phyloP scores from a whole-genome alignment of 306 rosid species.

The Vigna angularis region DNA sequence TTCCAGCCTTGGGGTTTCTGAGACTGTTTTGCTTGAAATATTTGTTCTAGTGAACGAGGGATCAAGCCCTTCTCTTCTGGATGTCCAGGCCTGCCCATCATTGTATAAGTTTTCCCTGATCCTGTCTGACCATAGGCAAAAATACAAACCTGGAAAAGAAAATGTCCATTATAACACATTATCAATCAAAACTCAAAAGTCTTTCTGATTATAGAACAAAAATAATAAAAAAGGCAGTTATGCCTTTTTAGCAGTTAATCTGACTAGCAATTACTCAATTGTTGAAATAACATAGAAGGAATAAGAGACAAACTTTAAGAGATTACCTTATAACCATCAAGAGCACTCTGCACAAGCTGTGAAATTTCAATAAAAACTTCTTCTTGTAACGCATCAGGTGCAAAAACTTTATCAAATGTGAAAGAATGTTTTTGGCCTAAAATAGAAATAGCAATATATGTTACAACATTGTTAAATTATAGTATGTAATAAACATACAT shows the following conservation, averaged over 20 bases:
- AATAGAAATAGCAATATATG: conserved; percentile 38
- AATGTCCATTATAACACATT: conserved; percentile 30
- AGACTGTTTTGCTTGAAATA: conserved; percentile 82
- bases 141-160: conserved; percentile 86
- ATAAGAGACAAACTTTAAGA: conserved; percentile 23
- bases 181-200: not conserved
- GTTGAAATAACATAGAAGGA: conserved; percentile 24
- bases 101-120: conserved; percentile 97
- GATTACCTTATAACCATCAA: conserved; percentile 97
- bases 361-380: conserved; percentile 91
- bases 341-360: conserved; percentile 99
- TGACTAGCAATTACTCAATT: not conserved
- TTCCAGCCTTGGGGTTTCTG: conserved; percentile 93
- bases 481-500: conserved; percentile 29
- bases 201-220: no score
- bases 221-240: no score
- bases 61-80: conserved; percentile 83
- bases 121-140: conserved; percentile 99
- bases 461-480: conserved; percentile 27
- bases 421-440: conserved; percentile 92
- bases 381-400: conserved; percentile 81
- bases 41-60: conserved; percentile 94
- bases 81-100: conserved; percentile 96
- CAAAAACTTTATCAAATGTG: conserved; percentile 88
- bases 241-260: not conserved